Evolutionary conservation across 257 asterid genomes (phyloP), one percentile per base, ranked within the genome.

Genomic region (Solanum peruvianum): DNA sequence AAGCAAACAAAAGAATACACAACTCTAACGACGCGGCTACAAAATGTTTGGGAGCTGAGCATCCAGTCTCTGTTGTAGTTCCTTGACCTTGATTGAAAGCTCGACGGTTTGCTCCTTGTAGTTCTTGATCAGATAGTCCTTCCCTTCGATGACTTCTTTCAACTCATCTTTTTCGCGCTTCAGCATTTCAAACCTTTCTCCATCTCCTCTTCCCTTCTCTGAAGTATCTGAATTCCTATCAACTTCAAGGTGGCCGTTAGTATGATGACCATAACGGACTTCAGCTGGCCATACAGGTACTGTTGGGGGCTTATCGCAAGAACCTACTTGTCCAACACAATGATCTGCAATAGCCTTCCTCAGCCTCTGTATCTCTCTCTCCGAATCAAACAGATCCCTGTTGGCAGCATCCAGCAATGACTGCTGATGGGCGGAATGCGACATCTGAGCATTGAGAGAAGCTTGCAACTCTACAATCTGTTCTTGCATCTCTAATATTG

Each of bases 401-500:
- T 97, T 95, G 29, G 98, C 93, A n/a, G 95, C 84, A 86, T 94
- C 98, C 62, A 97, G 93, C 64, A 91, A 86, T 13, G 98, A 89
- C 86, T 97, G 98, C 85, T 94, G 93, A 85, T 92, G 97, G 75
- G 98, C 89, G 41, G 97, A 94, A 89, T 94, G 98, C 21, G 94
- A 89, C 83, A 92, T 84, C 91, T 97, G 97, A 47, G 86, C 47
- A 20, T 88, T 89, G 58, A 95, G 89, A 44, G 96, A 90, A 88
- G 88, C 88, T 87, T 93, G 98, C 87, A 97, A 90, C 81, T 97
- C 98, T 1, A 92, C 93, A 77, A 94, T 91, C 82, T 94, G 98
- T 86, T 97, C 98, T 87, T 97, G 99, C 99, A 95, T 97, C 92
- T 97, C 98, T 47, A 95, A 88, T 87, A 97, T 93, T 93, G 89